These are phyloP conservation scores for Lophium mytilinum DNA, from an alignment of 495 filamentous ascomycete genomes.

Conservation along the genomic window DNA sequence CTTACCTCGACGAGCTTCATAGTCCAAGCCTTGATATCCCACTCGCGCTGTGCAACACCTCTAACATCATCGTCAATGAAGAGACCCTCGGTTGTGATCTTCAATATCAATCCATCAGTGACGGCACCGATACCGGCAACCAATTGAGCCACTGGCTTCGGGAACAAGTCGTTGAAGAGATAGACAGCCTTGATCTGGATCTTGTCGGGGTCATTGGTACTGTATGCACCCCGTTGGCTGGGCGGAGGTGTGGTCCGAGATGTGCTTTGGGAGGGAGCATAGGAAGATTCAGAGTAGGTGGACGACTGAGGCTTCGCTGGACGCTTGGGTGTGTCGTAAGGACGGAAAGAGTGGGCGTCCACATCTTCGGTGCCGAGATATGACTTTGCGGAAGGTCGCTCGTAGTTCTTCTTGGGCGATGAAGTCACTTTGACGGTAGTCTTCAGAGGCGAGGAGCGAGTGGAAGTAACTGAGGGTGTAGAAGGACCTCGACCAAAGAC, in stretches of 20 bases:
- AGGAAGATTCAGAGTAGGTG: constrained; percentile 74
- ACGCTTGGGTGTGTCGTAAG: constrained; percentile 67
- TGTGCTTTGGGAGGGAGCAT: constrained; percentile 71
- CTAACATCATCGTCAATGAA: constrained; percentile 95
- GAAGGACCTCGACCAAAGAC: constrained; percentile 27
- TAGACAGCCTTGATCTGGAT: constrained; percentile 91
- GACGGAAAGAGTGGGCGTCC: constrained; percentile 64
- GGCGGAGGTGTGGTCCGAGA: constrained; percentile 80
- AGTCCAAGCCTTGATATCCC: constrained; percentile 98
- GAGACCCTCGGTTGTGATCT: constrained; percentile 79
- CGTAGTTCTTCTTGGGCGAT: constrained; percentile 50
- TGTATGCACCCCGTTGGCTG: constrained; percentile 64
- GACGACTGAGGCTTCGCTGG: constrained; percentile 48
- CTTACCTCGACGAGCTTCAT: constrained; percentile 88
- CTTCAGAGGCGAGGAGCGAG: constrained; percentile 24
- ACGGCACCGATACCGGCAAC: constrained; percentile 66
- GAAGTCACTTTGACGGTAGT: constrained; percentile 23
- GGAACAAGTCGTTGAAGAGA: constrained; percentile 74
- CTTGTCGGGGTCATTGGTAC: constrained; percentile 85
- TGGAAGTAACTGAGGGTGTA: constrained; percentile 30
- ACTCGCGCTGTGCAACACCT: constrained; percentile 80
- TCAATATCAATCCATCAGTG: constrained; percentile 77
- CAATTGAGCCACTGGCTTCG: constrained; percentile 72
- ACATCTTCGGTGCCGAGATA: constrained; percentile 55
- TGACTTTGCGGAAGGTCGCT: constrained; percentile 54